Conservation (phyloP, 768 basidiomycete genomes). For the Trametes cinnabarina region DNA sequence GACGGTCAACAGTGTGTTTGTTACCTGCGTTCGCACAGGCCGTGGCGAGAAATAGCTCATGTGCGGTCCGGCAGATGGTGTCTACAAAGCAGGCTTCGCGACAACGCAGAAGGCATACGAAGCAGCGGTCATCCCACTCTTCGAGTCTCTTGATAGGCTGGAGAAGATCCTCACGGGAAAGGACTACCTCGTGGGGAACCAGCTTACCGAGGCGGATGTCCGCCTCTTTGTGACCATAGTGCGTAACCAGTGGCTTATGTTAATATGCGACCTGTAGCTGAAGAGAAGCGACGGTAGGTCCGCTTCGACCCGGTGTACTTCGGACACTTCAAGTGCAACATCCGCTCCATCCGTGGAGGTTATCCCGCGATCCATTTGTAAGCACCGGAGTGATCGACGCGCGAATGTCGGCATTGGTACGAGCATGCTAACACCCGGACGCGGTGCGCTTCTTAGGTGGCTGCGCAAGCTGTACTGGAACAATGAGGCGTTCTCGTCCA, state of each 20-base stretch:
- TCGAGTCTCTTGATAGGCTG: slow-evolving; percentile 74
- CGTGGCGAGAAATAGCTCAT: not conserved
- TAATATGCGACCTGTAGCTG: not conserved
- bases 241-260: slow-evolving; percentile 26
- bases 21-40: not conserved
- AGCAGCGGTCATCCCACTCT: slow-evolving; percentile 70
- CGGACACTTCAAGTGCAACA: slow-evolving; percentile 92
- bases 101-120: slow-evolving; percentile 78
- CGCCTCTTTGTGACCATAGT: slow-evolving; percentile 92
- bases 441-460: slow-evolving; percentile 49
- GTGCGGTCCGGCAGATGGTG: slow-evolving; percentile 53
- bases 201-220: slow-evolving; percentile 79
- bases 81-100: slow-evolving; percentile 90
- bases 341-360: slow-evolving; percentile 77
- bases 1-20: slow-evolving; percentile 70
- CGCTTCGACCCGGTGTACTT: slow-evolving; percentile 91
- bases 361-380: slow-evolving; percentile 78
- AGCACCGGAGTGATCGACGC: slow-evolving; percentile 19
- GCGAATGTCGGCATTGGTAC: too few relatives aligned
- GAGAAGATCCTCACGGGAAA: slow-evolving; percentile 76
- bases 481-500: slow-evolving; percentile 78
- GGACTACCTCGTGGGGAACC: slow-evolving; percentile 80
- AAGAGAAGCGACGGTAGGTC: slow-evolving; percentile 42
- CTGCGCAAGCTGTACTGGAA: slow-evolving; percentile 91
- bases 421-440: not conserved